These are phyloP conservation scores for Geosiphon pyriformis DNA, from an alignment of 192 early-diverging fungal species.

Conservation along the genomic window DNA sequence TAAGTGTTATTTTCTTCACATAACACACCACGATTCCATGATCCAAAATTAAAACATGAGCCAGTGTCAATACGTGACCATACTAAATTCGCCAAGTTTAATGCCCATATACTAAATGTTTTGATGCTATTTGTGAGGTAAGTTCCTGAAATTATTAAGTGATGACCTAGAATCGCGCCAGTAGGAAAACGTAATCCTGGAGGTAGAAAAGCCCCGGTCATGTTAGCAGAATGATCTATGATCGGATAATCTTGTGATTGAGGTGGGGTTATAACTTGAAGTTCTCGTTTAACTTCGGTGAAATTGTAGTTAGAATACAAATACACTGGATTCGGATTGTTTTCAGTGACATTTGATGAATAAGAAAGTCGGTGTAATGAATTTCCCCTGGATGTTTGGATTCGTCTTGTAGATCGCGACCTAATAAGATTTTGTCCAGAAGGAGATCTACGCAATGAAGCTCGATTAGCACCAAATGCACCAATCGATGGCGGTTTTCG, in stretches of 20 bases:
- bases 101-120: constrained; percentile 68
- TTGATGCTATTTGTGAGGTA: constrained; percentile 62
- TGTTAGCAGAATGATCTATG: constrained; percentile 62
- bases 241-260: constrained; percentile 48
- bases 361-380: constrained; percentile 34
- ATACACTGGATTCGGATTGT: constrained; percentile 56
- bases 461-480: constrained; percentile 27
- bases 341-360: constrained; percentile 30
- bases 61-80: constrained; percentile 72
- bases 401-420: constrained; percentile 20
- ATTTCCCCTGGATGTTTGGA: constrained; percentile 22
- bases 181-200: constrained; percentile 75
- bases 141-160: constrained; percentile 66
- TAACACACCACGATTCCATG: constrained; percentile 73
- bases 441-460: constrained; percentile 22
- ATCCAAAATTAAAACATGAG: constrained; percentile 58
- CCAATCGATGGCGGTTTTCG: constrained; percentile 29
- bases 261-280: constrained; percentile 64
- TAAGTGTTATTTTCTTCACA: constrained; percentile 59
- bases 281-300: constrained; percentile 66
- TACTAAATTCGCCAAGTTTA: constrained; percentile 52
- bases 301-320: constrained; percentile 85
- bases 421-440: constrained; percentile 7
- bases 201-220: constrained; percentile 58
- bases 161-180: constrained; percentile 63